phyloP scores from a whole-genome alignment of 208 protist genomes.

The Crithidia brevicula region DNA sequence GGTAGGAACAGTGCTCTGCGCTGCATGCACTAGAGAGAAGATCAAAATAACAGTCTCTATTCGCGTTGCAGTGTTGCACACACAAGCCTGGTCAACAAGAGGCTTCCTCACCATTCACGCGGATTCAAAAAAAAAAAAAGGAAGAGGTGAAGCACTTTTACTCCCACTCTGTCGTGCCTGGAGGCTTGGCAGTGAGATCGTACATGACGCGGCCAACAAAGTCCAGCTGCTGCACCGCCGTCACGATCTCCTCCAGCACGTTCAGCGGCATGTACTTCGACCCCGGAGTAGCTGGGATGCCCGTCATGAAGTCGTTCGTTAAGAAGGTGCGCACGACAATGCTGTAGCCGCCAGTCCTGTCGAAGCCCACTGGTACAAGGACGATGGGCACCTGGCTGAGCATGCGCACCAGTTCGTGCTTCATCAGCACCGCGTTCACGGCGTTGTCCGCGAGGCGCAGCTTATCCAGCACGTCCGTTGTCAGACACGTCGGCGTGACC shows the following conservation, averaged over 20 bases:
- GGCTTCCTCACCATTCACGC: too few species aligned
- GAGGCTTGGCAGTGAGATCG: slow-evolving; percentile 97
- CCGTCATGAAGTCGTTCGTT: slow-evolving; percentile 98
- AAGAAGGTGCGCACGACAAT: slow-evolving; percentile 96
- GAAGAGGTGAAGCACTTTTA: slow-evolving; percentile 28
- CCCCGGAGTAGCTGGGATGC: slow-evolving; percentile 88
- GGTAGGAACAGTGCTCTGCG: too few species aligned
- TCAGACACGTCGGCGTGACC: slow-evolving; percentile 84
- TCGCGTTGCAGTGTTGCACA: too few species aligned
- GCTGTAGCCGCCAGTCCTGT: slow-evolving; percentile 48
- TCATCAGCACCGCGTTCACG: slow-evolving; percentile 81
- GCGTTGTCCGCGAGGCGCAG: slow-evolving; percentile 90
- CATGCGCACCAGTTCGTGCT: slow-evolving; percentile 79
- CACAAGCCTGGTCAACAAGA: too few species aligned
- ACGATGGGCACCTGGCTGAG: slow-evolving; percentile 96
- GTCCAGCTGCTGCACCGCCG: slow-evolving; percentile 58
- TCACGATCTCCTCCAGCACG: slow-evolving; percentile 85
- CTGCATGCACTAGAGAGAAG: too few species aligned
- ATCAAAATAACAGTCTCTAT: too few species aligned
- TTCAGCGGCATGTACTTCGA: slow-evolving; percentile 81
- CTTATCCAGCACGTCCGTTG: slow-evolving; percentile 80
- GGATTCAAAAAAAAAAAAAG: slow-evolving; percentile 1
- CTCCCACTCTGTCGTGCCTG: slow-evolving; percentile 98
- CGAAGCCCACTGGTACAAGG: slow-evolving; percentile 92
- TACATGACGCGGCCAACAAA: slow-evolving; percentile 94